phyloP scores from a whole-genome alignment of 768 basidiomycete genomes.

The Pleurotus tuoliensis region DNA sequence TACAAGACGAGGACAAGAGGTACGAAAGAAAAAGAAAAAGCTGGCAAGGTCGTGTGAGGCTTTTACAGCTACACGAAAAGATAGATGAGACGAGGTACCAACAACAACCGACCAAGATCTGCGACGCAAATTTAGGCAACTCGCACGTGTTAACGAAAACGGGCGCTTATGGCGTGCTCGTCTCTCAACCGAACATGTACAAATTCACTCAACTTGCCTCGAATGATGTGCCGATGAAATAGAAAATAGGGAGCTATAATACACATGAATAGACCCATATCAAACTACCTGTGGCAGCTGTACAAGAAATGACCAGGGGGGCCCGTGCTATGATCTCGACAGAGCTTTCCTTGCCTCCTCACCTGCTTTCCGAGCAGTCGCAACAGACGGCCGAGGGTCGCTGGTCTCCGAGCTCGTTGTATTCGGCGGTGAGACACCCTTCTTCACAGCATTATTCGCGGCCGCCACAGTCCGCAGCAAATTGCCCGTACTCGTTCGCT shows the following conservation, averaged over 20 bases:
- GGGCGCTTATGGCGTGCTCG: background rate
- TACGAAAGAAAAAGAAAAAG: background rate
- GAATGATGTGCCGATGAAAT: background rate
- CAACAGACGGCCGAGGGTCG: conserved; percentile 36
- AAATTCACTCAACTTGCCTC: background rate
- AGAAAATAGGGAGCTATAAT: conserved; percentile 1
- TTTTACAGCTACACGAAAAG: background rate
- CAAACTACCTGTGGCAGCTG: background rate
- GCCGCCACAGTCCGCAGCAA: conserved; percentile 59
- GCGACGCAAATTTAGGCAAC: background rate
- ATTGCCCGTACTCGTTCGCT: conserved; percentile 48
- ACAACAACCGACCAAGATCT: too few species aligned
- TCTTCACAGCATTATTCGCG: conserved; percentile 30
- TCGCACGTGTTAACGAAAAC: background rate
- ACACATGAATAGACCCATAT: background rate
- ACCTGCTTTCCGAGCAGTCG: conserved; percentile 42
- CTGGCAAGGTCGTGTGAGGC: background rate
- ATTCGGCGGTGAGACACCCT: background rate
- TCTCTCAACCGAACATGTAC: background rate
- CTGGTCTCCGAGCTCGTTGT: background rate
- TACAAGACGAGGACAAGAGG: background rate
- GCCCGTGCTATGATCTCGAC: conserved; percentile 22
- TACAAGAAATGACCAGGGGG: background rate
- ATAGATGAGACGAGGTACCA: conserved; percentile 5
- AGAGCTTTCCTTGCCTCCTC: conserved; percentile 51